Percentiles rank a stretch among this genome's conserved stretches.
Evolutionary conservation across 1,284 basidiomycete genomes (phyloP).

Genomic region (Cutaneotrichosporon cavernicola): DNA sequence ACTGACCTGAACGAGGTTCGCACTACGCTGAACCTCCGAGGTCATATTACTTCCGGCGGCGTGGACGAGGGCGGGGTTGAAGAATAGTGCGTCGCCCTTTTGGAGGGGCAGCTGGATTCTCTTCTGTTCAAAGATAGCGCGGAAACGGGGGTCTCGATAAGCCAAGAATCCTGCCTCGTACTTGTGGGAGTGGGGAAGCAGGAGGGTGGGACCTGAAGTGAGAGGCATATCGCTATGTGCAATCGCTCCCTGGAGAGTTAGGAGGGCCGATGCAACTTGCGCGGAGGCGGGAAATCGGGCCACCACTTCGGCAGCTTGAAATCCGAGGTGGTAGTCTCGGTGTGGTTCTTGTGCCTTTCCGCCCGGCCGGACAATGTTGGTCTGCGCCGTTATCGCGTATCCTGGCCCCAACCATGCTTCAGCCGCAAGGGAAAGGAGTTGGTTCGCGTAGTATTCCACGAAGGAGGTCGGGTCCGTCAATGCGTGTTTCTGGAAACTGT

Average conservation of each 20-base stretch:
- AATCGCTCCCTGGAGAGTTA: conserved; percentile 27
- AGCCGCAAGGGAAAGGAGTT: conserved; percentile 19
- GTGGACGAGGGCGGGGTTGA: conserved; percentile 33
- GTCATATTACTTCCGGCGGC: conserved; percentile 26
- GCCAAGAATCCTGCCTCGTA: conserved; percentile 21
- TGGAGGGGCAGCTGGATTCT: conserved; percentile 22
- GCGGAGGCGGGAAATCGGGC: conserved; percentile 21
- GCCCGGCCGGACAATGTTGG: conserved; percentile 25
- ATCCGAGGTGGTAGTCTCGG: conserved; percentile 26
- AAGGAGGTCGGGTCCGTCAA: conserved; percentile 12
- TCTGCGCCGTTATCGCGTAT: conserved; percentile 26
- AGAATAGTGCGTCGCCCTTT: conserved; percentile 30
- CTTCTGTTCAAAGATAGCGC: conserved; percentile 8
- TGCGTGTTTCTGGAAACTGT: conserved; percentile 26
- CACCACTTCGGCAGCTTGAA: conserved; percentile 12
- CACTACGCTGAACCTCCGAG: conserved; percentile 8
- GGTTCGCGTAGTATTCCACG: conserved; percentile 24
- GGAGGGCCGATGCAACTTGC: conserved; percentile 22
- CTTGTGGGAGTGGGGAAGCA: conserved; percentile 25
- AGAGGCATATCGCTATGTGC: conserved; percentile 30
- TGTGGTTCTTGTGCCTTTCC: conserved; percentile 26
- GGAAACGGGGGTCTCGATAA: conserved; percentile 14
- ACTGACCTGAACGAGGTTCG: conserved; percentile 28
- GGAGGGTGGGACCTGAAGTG: conserved; percentile 23
- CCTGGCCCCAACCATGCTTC: conserved; percentile 26